These are phyloP conservation scores for Triticum turgidum DNA, from an alignment of 176 grass and related monocot species.

Conservation along the genomic window DNA sequence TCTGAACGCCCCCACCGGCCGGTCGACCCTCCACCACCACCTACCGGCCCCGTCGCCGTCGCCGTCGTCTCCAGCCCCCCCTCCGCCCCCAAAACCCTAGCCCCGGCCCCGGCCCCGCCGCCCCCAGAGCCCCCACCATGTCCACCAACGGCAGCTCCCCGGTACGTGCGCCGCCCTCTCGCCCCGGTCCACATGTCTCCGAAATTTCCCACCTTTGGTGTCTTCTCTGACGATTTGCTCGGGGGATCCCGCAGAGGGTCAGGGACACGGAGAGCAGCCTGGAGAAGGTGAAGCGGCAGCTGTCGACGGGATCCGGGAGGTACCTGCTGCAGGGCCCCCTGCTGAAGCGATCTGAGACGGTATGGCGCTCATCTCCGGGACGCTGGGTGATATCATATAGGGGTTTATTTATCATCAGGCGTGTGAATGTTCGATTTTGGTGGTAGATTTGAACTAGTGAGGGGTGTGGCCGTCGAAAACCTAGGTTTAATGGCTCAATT, in stretches of 20 bases:
- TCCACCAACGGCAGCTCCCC: constrained; percentile 65
- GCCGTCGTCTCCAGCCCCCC: background rate
- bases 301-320: constrained; percentile 74
- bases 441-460: constrained; percentile 5
- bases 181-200: background rate
- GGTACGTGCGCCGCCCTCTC: constrained; percentile 32
- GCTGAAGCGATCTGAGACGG: constrained; percentile 99
- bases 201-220: background rate
- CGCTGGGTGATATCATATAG: too few relatives aligned
- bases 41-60: background rate
- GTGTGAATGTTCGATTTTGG: background rate
- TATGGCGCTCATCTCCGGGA: constrained; percentile 16
- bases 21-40: constrained; percentile 17
- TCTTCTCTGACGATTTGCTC: background rate
- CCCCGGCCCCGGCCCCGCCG: background rate
- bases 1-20: constrained; percentile 47
- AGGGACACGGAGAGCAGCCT: constrained; percentile 65
- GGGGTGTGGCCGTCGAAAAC: background rate
- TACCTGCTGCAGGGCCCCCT: constrained; percentile 88
- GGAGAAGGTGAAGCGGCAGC: constrained; percentile 97
- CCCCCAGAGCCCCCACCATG: constrained; percentile 30
- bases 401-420: constrained; percentile 15
- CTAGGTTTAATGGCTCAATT: background rate
- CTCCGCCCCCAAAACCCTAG: constrained; percentile 30
- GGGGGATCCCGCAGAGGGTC: constrained; percentile 33